Conservation (phyloP, 1,284 basidiomycete species). For the Cutaneotrichosporon sp. region DNA sequence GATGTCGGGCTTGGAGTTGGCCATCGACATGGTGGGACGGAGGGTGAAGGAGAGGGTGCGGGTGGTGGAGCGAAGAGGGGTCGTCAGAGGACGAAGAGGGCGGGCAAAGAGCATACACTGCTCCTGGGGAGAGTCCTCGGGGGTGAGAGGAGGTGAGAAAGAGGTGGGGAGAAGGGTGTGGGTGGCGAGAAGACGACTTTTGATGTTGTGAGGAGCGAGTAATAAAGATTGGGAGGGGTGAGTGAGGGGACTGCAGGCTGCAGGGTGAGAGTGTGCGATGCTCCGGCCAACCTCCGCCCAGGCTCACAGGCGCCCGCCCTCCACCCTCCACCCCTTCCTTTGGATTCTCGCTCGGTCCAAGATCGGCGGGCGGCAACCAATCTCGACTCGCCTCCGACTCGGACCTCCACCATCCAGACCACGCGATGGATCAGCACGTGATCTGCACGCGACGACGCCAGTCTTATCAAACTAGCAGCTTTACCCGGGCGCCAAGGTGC, state of each 20-base stretch:
- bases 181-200: not conserved
- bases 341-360: no score
- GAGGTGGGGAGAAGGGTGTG: constrained; percentile 1
- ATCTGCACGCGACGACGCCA: not conserved
- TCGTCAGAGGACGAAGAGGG: constrained; percentile 16
- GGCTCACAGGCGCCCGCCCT: no score
- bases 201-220: not conserved
- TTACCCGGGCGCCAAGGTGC: not conserved
- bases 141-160: not conserved
- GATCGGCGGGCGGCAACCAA: no score
- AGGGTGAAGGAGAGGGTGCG: constrained; percentile 1
- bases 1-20: constrained; percentile 35
- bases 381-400: no score
- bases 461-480: not conserved
- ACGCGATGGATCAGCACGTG: not conserved
- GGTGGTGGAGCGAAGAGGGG: constrained; percentile 7
- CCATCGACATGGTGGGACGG: constrained; percentile 33
- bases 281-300: no score
- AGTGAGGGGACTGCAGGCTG: no score
- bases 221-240: not conserved
- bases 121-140: constrained; percentile 8
- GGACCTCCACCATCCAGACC: no score
- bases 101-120: constrained; percentile 27
- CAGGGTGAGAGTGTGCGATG: no score
- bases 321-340: no score